These are phyloP conservation scores for Plasmopara halstedii DNA, from an alignment of 352 stramenopile species.

Conservation along the genomic window DNA sequence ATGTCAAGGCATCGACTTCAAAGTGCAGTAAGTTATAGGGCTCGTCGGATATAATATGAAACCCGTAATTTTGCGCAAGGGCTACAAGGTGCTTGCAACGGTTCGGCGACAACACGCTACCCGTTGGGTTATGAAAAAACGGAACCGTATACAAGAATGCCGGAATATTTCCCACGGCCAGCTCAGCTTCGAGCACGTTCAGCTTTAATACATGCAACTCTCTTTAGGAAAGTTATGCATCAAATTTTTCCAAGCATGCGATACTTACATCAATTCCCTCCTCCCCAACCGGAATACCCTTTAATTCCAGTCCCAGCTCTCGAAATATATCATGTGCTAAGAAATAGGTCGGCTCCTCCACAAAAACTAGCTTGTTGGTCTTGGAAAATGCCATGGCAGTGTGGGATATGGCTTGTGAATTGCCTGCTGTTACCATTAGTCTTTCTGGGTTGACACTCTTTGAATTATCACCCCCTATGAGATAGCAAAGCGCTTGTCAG, in stretches of 20 bases:
- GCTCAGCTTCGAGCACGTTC: slow-evolving; percentile 58
- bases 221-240: background rate
- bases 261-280: slow-evolving; percentile 58
- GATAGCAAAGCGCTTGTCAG: background rate
- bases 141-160: slow-evolving; percentile 91
- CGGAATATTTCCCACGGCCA: slow-evolving; percentile 52
- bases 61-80: slow-evolving; percentile 75
- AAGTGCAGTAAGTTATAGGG: slow-evolving; percentile 91
- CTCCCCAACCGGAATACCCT: slow-evolving; percentile 66
- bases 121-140: slow-evolving; percentile 92
- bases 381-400: slow-evolving; percentile 64
- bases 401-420: slow-evolving; percentile 89
- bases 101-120: slow-evolving; percentile 53
- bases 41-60: slow-evolving; percentile 89
- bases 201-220: slow-evolving; percentile 31
- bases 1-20: slow-evolving; percentile 34
- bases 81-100: slow-evolving; percentile 65
- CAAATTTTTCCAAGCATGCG: background rate
- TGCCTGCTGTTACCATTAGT: slow-evolving; percentile 86
- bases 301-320: slow-evolving; percentile 78
- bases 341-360: slow-evolving; percentile 92
- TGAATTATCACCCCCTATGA: slow-evolving; percentile 1
- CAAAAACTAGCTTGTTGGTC: slow-evolving; percentile 80
- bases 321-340: slow-evolving; percentile 87
- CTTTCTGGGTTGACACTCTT: slow-evolving; percentile 30